A percentile compares a stretch with the other conserved stretches of the same genome.
These are phyloP conservation scores for Solanum tarijense DNA, from an alignment of 257 asterid species.

Conservation along the genomic window DNA sequence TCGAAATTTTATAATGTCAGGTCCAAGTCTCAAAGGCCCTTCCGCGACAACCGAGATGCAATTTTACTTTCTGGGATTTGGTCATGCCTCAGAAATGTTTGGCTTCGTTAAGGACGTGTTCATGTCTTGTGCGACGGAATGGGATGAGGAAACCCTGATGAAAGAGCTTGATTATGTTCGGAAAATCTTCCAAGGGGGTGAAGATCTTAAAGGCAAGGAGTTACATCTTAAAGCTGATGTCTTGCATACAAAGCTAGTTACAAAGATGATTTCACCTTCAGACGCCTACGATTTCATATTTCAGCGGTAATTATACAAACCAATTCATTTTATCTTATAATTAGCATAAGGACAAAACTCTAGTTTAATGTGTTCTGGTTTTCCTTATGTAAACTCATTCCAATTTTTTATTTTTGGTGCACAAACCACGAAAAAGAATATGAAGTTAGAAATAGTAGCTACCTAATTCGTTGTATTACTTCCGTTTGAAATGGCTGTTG, in stretches of 20 bases:
- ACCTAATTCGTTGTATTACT: not conserved
- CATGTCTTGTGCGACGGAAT: conserved; percentile 59
- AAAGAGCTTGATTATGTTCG: conserved; percentile 86
- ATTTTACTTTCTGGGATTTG: conserved; percentile 81
- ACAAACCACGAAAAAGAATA: not conserved
- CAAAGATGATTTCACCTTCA: conserved; percentile 52
- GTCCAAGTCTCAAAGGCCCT: conserved; percentile 30
- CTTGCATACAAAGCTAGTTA: conserved; percentile 47
- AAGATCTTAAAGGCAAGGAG: conserved; percentile 81
- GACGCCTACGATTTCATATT: conserved; percentile 63
- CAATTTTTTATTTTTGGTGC: not conserved
- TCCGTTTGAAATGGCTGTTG: not conserved
- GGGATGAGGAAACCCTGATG: conserved; percentile 52
- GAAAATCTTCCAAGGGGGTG: conserved; percentile 60
- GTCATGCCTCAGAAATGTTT: conserved; percentile 87
- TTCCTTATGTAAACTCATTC: not conserved
- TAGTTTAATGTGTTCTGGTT: not conserved
- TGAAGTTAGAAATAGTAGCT: not conserved
- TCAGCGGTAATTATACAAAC: conserved; percentile 40
- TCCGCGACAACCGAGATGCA: conserved; percentile 69
- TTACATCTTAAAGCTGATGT: conserved; percentile 59
- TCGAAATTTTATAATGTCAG: conserved; percentile 59
- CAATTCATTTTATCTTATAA: not conserved
- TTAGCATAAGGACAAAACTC: not conserved
- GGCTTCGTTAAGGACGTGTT: conserved; percentile 91